Conservation (phyloP, 192 early-diverging fungal genomes). For the Podila epicladia region DNA sequence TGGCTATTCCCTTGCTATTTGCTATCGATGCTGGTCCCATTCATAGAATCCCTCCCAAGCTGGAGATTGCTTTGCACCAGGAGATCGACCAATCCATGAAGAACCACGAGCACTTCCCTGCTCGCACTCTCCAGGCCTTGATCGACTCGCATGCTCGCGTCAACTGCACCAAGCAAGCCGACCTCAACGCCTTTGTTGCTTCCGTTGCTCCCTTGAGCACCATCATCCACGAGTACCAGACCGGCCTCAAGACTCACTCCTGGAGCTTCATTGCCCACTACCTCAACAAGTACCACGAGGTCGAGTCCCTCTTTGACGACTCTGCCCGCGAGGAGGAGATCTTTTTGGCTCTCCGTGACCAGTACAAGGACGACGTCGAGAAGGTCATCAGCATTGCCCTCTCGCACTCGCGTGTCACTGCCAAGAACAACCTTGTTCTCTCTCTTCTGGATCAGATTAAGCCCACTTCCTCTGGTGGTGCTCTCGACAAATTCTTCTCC, state of each 20-base stretch:
- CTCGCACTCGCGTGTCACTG: constrained; percentile 84
- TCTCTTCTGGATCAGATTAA: constrained; percentile 84
- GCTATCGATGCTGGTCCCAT: neutral
- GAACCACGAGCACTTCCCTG: constrained; percentile 72
- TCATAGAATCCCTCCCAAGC: constrained; percentile 75
- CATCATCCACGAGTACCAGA: constrained; percentile 75
- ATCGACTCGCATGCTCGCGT: constrained; percentile 64
- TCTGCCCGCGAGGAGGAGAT: constrained; percentile 83
- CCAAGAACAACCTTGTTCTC: constrained; percentile 82
- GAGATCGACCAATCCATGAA: constrained; percentile 54
- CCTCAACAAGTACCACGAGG: constrained; percentile 85
- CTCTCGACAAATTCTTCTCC: constrained; percentile 76
- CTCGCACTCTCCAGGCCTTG: constrained; percentile 68
- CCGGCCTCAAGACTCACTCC: constrained; percentile 82
- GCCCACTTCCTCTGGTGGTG: constrained; percentile 68
- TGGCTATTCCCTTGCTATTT: neutral
- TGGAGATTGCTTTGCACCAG: constrained; percentile 66
- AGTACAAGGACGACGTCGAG: constrained; percentile 83
- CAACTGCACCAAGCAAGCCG: constrained; percentile 66
- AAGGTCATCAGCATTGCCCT: constrained; percentile 74
- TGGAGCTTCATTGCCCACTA: constrained; percentile 75
- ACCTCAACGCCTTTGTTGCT: constrained; percentile 68
- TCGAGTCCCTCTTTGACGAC: constrained; percentile 86
- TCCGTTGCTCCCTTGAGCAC: constrained; percentile 72
- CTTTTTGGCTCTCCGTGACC: constrained; percentile 85